Evolutionary conservation across 805 yeast genomes (phyloP).

Genomic region (Ogataea pignaliae): DNA sequence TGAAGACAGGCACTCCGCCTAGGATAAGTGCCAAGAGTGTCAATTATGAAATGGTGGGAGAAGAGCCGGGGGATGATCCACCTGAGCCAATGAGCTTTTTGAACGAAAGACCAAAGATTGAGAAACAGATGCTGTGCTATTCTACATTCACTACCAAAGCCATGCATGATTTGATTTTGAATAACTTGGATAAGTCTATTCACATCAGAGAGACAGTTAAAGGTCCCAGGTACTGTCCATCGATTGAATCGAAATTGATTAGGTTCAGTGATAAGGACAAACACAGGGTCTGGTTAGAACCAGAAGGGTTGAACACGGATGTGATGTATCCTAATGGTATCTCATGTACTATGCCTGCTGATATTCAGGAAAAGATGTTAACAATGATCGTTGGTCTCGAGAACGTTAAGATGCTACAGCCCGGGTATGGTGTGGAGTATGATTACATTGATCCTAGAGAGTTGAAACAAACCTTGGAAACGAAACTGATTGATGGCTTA

Average conservation of each 20-base stretch:
- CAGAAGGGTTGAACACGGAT: constrained; percentile 86
- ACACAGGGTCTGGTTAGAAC: constrained; percentile 93
- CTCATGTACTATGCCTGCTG: constrained; percentile 94
- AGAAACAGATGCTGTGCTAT: constrained; percentile 63
- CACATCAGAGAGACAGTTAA: constrained; percentile 92
- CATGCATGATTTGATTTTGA: constrained; percentile 63
- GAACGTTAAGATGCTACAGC: constrained; percentile 82
- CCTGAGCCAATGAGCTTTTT: constrained; percentile 88
- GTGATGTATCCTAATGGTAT: constrained; percentile 96
- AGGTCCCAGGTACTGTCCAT: constrained; percentile 98
- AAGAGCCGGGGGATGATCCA: constrained; percentile 76
- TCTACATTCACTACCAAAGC: constrained; percentile 73
- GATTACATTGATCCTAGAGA: constrained; percentile 95
- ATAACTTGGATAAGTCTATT: constrained; percentile 74
- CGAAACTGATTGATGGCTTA: constrained; percentile 72
- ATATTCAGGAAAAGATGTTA: constrained; percentile 74
- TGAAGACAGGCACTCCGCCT: constrained; percentile 98
- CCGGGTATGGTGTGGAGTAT: constrained; percentile 99
- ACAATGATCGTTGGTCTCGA: constrained; percentile 83
- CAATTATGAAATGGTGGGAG: constrained; percentile 55
- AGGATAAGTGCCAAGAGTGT: constrained; percentile 71
- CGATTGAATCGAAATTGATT: constrained; percentile 83
- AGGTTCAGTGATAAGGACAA: constrained; percentile 70
- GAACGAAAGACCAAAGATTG: constrained; percentile 62
- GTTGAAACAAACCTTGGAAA: constrained; percentile 69